Conservation (phyloP, 2,329 filamentous ascomycete species). For the Colletotrichum siamense region DNA sequence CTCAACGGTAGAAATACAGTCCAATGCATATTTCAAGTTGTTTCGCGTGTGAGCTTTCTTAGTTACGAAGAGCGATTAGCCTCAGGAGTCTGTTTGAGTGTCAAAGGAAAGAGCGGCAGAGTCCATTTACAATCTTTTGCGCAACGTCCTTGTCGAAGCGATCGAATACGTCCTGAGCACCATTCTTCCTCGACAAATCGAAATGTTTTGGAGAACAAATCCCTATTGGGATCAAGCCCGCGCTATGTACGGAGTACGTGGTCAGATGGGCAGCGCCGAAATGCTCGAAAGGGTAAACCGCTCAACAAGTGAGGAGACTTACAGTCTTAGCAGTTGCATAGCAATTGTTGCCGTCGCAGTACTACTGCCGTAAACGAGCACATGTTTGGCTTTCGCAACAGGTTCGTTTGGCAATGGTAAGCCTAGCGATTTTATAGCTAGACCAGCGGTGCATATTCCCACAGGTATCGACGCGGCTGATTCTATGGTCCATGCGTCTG, state of each 20-base stretch:
- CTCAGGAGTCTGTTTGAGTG: background rate
- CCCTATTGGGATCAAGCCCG: constrained; percentile 37
- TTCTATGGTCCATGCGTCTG: background rate
- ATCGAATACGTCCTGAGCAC: constrained; percentile 36
- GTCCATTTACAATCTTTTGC: background rate
- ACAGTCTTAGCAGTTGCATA: constrained; percentile 31
- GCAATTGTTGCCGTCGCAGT: background rate
- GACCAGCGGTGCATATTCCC: background rate
- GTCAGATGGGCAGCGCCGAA: background rate
- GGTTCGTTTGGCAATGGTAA: constrained; percentile 15
- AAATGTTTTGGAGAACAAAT: background rate
- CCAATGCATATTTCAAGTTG: constrained; percentile 31
- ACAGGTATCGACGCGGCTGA: background rate
- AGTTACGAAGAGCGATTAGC: constrained; percentile 22
- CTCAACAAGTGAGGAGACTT: background rate
- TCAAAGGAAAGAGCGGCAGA: background rate
- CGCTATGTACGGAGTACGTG: background rate
- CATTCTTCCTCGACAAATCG: background rate
- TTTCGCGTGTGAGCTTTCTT: background rate
- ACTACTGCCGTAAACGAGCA: background rate
- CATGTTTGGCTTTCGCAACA: constrained; percentile 1
- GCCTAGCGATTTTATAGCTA: background rate
- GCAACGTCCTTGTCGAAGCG: constrained; percentile 21
- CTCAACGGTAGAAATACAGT: constrained; percentile 37
- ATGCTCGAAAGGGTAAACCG: background rate